phyloP scores from a whole-genome alignment of 2,329 filamentous ascomycete genomes.

The Ophiostoma triangulosporum region DNA sequence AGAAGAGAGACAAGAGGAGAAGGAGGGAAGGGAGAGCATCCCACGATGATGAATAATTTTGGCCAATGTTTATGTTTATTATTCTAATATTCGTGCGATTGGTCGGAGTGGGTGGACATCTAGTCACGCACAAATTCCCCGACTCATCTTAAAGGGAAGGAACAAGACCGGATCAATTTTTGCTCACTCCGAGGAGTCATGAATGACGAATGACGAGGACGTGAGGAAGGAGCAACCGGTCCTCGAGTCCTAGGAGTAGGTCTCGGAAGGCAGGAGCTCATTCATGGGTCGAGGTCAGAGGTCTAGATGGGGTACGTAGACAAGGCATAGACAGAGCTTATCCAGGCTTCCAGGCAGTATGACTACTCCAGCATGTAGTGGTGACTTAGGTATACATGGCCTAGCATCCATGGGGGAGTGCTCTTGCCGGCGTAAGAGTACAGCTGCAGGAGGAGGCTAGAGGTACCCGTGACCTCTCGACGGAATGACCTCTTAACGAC shows the following conservation, averaged over 20 bases:
- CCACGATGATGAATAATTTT: background rate
- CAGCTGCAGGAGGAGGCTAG: background rate
- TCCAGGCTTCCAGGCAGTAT: background rate
- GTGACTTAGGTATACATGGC: background rate
- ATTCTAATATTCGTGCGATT: background rate
- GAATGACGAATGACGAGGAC: background rate
- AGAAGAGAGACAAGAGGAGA: background rate
- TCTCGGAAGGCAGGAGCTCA: background rate
- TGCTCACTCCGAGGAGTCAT: no score
- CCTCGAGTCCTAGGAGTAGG: background rate
- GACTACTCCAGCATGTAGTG: background rate
- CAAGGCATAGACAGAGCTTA: background rate
- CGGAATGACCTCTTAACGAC: background rate
- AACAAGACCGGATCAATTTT: no score
- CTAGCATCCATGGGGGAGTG: background rate
- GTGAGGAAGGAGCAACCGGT: slow-evolving; percentile 2
- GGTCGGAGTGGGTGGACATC: background rate
- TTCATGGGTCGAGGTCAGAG: background rate
- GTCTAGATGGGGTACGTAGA: background rate
- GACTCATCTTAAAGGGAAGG: no score
- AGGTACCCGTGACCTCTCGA: background rate
- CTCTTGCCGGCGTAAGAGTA: background rate
- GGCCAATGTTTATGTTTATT: background rate
- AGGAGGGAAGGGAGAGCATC: background rate
- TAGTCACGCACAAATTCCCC: background rate